These are phyloP conservation scores for Periconia sp. DNA, from an alignment of 2,329 filamentous ascomycete species.

Conservation along the genomic window DNA sequence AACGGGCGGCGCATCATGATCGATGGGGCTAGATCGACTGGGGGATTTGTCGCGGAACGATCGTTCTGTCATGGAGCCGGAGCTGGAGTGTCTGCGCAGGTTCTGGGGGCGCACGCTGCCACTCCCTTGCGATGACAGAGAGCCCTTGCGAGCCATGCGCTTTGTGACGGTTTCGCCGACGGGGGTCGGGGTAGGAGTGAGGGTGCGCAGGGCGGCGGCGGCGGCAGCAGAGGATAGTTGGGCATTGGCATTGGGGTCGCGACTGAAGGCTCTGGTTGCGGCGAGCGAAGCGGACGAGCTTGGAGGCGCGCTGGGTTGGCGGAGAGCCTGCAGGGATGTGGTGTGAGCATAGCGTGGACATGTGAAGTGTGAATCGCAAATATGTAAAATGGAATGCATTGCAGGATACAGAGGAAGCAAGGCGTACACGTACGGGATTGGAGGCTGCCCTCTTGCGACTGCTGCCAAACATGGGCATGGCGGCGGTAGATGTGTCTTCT, in stretches of 20 bases:
- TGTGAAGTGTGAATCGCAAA: not conserved
- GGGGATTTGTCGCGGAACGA: slow-evolving; percentile 78
- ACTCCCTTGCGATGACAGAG: slow-evolving; percentile 67
- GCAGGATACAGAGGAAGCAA: slow-evolving; percentile 5
- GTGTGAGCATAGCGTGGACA: slow-evolving; percentile 18
- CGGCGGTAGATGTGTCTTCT: not conserved
- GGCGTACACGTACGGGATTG: slow-evolving; percentile 31
- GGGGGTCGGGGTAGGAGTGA: slow-evolving; percentile 75
- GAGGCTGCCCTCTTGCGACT: slow-evolving; percentile 32
- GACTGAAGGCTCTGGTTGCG: slow-evolving; percentile 78
- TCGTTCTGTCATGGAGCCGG: slow-evolving; percentile 82
- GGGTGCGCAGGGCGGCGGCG: slow-evolving; percentile 77
- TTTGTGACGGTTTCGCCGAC: slow-evolving; percentile 86
- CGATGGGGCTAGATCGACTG: slow-evolving; percentile 26
- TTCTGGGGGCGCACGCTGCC: slow-evolving; percentile 41
- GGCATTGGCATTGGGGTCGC: slow-evolving; percentile 62
- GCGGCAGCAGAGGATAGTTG: slow-evolving; percentile 83
- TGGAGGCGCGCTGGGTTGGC: slow-evolving; percentile 49
- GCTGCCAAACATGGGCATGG: slow-evolving; percentile 31
- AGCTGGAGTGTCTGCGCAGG: slow-evolving; percentile 59
- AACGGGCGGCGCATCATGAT: slow-evolving; percentile 68
- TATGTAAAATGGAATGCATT: not conserved
- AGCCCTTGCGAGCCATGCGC: slow-evolving; percentile 74
- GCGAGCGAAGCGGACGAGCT: slow-evolving; percentile 76
- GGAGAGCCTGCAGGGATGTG: slow-evolving; percentile 27